phyloP scores from a whole-genome alignment of 768 basidiomycete genomes.

The Agaricus sinodeliciosus region DNA sequence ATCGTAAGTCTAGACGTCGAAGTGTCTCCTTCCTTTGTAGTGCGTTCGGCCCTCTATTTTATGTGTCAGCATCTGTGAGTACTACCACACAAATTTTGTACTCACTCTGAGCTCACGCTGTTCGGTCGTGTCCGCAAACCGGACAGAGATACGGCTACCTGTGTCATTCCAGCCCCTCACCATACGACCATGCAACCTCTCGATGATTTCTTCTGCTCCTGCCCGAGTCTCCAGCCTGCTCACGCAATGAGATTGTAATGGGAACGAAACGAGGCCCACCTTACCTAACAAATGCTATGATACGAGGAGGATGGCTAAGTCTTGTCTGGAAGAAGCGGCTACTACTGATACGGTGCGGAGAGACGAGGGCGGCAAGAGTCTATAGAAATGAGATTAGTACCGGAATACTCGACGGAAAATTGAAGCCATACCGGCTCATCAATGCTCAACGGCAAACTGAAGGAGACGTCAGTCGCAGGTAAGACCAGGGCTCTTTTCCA shows the following conservation, averaged over 20 bases:
- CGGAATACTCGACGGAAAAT: background rate
- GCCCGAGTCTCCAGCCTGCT: slow-evolving; percentile 60
- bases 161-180: slow-evolving; percentile 74
- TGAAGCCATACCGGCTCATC: slow-evolving; percentile 48
- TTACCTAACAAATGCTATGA: slow-evolving; percentile 78
- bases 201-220: slow-evolving; percentile 73
- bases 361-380: slow-evolving; percentile 61
- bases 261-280: slow-evolving; percentile 11
- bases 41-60: slow-evolving; percentile 54
- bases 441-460: slow-evolving; percentile 63
- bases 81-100: slow-evolving; percentile 13
- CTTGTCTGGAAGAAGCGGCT: slow-evolving; percentile 77
- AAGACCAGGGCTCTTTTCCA: background rate
- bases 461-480: slow-evolving; percentile 1
- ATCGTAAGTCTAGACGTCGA: slow-evolving; percentile 66
- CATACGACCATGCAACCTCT: slow-evolving; percentile 73
- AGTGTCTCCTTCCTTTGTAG: slow-evolving; percentile 51
- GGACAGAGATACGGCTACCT: slow-evolving; percentile 71
- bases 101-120: slow-evolving; percentile 71
- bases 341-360: slow-evolving; percentile 66
- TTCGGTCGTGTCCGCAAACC: slow-evolving; percentile 74
- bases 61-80: background rate
- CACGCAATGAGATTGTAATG: background rate
- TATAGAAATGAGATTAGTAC: slow-evolving; percentile 19
- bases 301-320: slow-evolving; percentile 67